Evolutionary conservation across 257 asterid species (phyloP).

Genomic region (Henckelia pumila): DNA sequence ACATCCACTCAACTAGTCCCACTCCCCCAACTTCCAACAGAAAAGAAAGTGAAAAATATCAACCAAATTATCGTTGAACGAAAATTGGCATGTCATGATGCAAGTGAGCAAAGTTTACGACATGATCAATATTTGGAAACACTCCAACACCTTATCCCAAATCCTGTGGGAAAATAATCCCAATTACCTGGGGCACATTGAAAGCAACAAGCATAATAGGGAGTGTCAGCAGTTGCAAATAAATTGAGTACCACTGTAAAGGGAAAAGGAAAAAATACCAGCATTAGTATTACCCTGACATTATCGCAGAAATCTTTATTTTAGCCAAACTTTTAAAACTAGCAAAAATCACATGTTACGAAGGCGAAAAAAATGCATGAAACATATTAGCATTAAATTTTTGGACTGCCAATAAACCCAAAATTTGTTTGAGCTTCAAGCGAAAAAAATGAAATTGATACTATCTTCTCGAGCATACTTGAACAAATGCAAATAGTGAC

Average conservation of each 20-base stretch:
- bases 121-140: constrained; percentile 14
- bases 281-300: constrained; percentile 4
- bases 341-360: not conserved
- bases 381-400: too few species aligned
- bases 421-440: not conserved
- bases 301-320: not conserved
- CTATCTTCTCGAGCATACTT: not conserved
- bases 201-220: constrained; percentile 59
- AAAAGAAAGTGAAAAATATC: constrained; percentile 1
- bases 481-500: not conserved
- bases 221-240: constrained; percentile 64
- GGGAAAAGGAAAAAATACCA: constrained; percentile 22
- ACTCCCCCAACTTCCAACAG: not conserved
- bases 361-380: not conserved
- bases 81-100: constrained; percentile 2
- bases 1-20: not conserved
- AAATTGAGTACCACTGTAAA: constrained; percentile 57
- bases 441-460: not conserved
- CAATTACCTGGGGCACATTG: constrained; percentile 71
- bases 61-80: not conserved
- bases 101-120: constrained; percentile 23
- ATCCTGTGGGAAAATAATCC: constrained; percentile 4
- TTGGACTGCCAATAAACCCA: not conserved
- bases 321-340: too few species aligned
- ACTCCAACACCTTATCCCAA: constrained; percentile 5